Base-by-base conservation (phyloP, 1,139 yeast species). In the Debaryomyces sp. region DNA sequence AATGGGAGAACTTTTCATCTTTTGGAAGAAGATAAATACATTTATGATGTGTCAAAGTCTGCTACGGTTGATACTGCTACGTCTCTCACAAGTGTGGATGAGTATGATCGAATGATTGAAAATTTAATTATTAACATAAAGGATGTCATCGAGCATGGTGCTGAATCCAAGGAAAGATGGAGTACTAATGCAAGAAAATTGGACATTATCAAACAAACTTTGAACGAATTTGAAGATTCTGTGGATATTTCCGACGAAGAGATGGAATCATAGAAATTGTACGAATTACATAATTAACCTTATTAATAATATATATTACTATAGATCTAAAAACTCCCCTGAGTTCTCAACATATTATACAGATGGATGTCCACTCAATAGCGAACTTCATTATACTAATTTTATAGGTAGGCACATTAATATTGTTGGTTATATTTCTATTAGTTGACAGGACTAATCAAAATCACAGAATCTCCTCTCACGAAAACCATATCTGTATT, bases 391-490 rank as follows among this genome's bases (percentile, higher is more conserved):
- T 30, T 30, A 15, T 30, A 30, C 6, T 15, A 30, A 30, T 6
- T 29, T 29, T 9, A 9, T 15, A 4, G n/a, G 39, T 36, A 23
- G 13, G 40, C 23, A 24, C 32, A 22, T 37, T 37, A 24, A 37
- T 37, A 37, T 37, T 8, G 8, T 24, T n/a, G 18, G 18, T 6
- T 10, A 17, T 27, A 41, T 10, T 17, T 23, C 5, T n/a, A 18
- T 18, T 62, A 58, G 35, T 60, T 57, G 21, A 66, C 54, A 17
- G 81, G 79, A 51, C 89, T 84, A 51, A 89, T 83, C 59, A 91
- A 78, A 48, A 94, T 89, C 43, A 92, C 98, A 5, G 96, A 85
- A 69, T 94, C 98, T 17, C 99, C 99, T 73, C 99, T 84, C 17
- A 95, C 94, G 70, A 92, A 94, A 44, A 95, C 85, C 94, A 95